These are phyloP conservation scores for Trapa incisa DNA, from an alignment of 345 rosid genomes.

Conservation along the genomic window DNA sequence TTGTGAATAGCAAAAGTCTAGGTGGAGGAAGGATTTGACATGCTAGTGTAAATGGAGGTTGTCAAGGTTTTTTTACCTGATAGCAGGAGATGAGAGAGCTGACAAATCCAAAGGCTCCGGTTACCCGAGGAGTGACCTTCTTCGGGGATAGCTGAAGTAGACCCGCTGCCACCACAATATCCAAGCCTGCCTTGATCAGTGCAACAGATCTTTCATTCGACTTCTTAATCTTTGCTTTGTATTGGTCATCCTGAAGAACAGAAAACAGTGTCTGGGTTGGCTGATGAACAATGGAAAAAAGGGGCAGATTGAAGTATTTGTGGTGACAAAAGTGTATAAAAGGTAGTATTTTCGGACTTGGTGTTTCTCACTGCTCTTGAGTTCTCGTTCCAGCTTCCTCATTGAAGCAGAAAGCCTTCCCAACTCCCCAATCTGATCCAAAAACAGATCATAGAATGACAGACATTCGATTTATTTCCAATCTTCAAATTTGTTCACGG, in stretches of 20 bases:
- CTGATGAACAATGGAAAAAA: not conserved
- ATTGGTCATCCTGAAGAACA: slow-evolving; percentile 47
- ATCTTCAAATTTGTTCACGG: not conserved
- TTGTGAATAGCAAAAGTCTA: not conserved
- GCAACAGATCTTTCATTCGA: slow-evolving; percentile 79
- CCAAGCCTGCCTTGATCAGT: slow-evolving; percentile 72
- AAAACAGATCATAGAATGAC: not conserved
- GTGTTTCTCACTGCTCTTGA: slow-evolving; percentile 50
- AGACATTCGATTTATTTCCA: not conserved
- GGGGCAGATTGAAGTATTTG: not conserved
- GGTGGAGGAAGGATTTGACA: too few species aligned
- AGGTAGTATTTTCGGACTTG: slow-evolving; percentile 25
- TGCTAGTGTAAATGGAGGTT: not conserved
- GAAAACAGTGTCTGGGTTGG: not conserved
- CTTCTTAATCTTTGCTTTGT: slow-evolving; percentile 55
- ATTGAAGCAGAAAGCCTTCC: slow-evolving; percentile 70
- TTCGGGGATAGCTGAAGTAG: slow-evolving; percentile 81
- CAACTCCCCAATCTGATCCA: slow-evolving; percentile 64
- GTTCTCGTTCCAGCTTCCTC: slow-evolving; percentile 71
- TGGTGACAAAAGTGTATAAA: too few species aligned
- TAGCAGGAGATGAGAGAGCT: slow-evolving; percentile 87
- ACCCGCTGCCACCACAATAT: slow-evolving; percentile 75
- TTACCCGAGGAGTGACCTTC: slow-evolving; percentile 80
- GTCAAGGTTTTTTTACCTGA: slow-evolving; percentile 40
- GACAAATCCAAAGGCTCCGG: slow-evolving; percentile 75